Percentiles rank a stretch among this genome's conserved stretches.
phyloP scores from a whole-genome alignment of 1,284 basidiomycete species.

The Sporisorium iseilematis-ciliati region DNA sequence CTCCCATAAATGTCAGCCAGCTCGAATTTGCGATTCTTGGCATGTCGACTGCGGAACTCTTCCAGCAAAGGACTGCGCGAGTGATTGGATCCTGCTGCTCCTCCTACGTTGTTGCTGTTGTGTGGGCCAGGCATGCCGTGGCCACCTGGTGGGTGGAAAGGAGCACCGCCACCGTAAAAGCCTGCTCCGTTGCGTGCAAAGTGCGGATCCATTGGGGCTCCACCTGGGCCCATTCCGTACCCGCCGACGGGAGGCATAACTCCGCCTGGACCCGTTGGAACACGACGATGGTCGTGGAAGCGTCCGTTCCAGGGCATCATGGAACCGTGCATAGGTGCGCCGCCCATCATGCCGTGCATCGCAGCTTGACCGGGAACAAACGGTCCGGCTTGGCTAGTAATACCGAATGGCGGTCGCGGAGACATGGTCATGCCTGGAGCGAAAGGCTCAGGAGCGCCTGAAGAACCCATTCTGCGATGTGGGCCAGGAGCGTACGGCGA shows the following conservation, averaged over 20 bases:
- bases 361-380: slow-evolving; percentile 31
- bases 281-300: slow-evolving; percentile 46
- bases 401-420: slow-evolving; percentile 31
- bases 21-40: slow-evolving; percentile 61
- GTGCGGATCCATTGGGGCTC: slow-evolving; percentile 25
- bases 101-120: slow-evolving; percentile 5
- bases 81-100: slow-evolving; percentile 3
- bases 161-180: slow-evolving; percentile 19
- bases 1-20: slow-evolving; percentile 84
- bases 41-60: slow-evolving; percentile 54
- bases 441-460: slow-evolving; percentile 24
- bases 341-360: slow-evolving; percentile 36
- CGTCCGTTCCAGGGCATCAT: slow-evolving; percentile 42
- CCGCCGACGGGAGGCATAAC: slow-evolving; percentile 41
- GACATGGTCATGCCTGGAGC: slow-evolving; percentile 34
- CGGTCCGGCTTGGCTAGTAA: slow-evolving; percentile 32
- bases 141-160: slow-evolving; percentile 11
- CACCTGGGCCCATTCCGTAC: slow-evolving; percentile 14
- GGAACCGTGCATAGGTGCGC: slow-evolving; percentile 24
- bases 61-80: slow-evolving; percentile 54
- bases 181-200: slow-evolving; percentile 21
- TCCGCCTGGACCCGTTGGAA: slow-evolving; percentile 47
- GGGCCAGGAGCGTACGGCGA: slow-evolving; percentile 28
- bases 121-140: background rate
- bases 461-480: slow-evolving; percentile 35